Evolutionary conservation across 495 filamentous ascomycete genomes (phyloP), one percentile per base, ranked within the genome.

Genomic region (Penicilliopsis zonata): DNA sequence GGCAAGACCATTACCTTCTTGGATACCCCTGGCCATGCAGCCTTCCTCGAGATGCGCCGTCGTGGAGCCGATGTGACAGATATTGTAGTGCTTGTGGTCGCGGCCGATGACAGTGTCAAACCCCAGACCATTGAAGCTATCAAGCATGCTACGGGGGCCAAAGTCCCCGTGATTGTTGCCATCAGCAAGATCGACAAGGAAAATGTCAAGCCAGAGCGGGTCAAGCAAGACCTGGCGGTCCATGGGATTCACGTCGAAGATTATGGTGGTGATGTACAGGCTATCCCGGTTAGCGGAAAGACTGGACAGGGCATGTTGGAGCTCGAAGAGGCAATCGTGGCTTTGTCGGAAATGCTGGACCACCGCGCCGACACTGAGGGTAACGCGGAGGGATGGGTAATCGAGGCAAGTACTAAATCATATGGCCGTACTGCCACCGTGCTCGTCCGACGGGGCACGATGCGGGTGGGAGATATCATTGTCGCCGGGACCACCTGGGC

Each of bases 41-140:
- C 92, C 2, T 99, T 99, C 50, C 57, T 95, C 34, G 76, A 77
- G 28, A 99, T 99, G 92, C 80, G 92, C 2, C 84, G 93, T 44
- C 79, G 92, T 35, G 92, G 92, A 35, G 92, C 92, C 27, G 85
- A 85, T 37, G 85, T 95, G 13, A 99, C 92, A 9, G 92, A 99
- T 52, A 94, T 99, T 34, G 84, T 96, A 14, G 78, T 99, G 30
- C 62, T 99, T 16, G 92, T 99, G 0, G 88, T 99, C 3, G 92
- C 90, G 2, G 88, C 92, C 10, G 92, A 99, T 56, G 92, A 99
- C 52, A 87, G 82, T 47, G 90, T 99, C 35, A 99, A 85, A 56
- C 92, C 92, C 1, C 92, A 99, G 48, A 99, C 92, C 1, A 66
- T 96, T 7, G 92, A 99, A 54, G 88, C 90, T 9, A 81, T 99